A percentile compares a stretch with the other conserved stretches of the same genome.
Evolutionary conservation across 192 early-diverging fungal genomes (phyloP).

Genomic region (Coemansia umbellata): DNA sequence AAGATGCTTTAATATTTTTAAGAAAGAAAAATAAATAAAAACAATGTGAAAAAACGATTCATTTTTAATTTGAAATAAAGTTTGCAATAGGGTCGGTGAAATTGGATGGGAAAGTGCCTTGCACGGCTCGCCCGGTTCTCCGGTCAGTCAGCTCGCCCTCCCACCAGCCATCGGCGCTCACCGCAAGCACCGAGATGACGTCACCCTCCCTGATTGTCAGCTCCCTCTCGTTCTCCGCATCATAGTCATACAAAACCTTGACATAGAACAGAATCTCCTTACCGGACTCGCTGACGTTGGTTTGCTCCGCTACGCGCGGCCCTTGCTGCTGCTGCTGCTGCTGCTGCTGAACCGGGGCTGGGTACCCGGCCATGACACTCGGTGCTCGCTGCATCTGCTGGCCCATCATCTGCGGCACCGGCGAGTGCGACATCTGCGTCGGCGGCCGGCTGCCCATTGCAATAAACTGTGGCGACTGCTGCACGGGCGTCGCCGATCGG

Average conservation of each 20-base stretch:
- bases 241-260: conserved; percentile 53
- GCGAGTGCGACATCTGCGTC: conserved; percentile 41
- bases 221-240: conserved; percentile 46
- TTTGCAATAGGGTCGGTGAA: conserved; percentile 47
- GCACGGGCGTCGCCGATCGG: conserved; percentile 23
- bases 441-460: conserved; percentile 26
- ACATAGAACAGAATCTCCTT: conserved; percentile 51
- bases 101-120: conserved; percentile 52
- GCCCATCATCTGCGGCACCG: neutral
- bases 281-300: conserved; percentile 15
- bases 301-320: conserved; percentile 4
- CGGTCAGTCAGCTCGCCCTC: conserved; percentile 49
- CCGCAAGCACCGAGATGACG: conserved; percentile 46
- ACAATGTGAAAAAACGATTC: neutral
- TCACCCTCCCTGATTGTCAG: conserved; percentile 44
- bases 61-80: conserved; percentile 5
- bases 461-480: conserved; percentile 18
- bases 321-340: conserved; percentile 20
- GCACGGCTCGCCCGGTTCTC: conserved; percentile 24
- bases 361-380: conserved; percentile 28
- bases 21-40: neutral
- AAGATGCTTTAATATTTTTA: too few species aligned
- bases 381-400: conserved; percentile 34
- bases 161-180: conserved; percentile 53
- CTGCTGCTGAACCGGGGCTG: conserved; percentile 4